Conservation (phyloP, 768 basidiomycete genomes). For the Pleurotus tuber-regium region DNA sequence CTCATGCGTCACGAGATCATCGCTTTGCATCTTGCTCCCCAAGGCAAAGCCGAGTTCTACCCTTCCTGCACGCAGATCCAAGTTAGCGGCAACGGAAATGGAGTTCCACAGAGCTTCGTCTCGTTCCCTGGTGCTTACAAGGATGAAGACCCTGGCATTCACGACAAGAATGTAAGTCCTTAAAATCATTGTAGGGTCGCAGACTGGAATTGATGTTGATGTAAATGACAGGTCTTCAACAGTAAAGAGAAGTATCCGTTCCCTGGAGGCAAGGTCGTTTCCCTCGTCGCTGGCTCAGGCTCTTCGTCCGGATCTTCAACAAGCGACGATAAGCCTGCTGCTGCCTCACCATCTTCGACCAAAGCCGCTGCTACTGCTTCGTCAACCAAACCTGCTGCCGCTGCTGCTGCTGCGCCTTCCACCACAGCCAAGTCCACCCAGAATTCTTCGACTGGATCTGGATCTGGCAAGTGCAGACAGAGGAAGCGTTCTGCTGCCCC, state of each 20-base stretch:
- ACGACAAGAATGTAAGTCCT: constrained; percentile 36
- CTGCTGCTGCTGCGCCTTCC: not conserved
- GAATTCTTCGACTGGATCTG: not conserved
- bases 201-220: not conserved
- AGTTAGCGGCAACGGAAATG: constrained; percentile 37
- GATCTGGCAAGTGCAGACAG: not conserved
- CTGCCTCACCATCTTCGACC: not conserved
- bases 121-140: constrained; percentile 53
- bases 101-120: constrained; percentile 34
- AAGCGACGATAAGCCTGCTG: not conserved
- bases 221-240: constrained; percentile 30
- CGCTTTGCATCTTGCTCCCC: constrained; percentile 45
- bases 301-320: too few species aligned
- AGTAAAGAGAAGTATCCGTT: constrained; percentile 33
- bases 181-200: not conserved
- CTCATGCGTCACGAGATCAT: constrained; percentile 59
- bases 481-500: constrained; percentile 3
- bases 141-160: constrained; percentile 52
- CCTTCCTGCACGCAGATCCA: constrained; percentile 47
- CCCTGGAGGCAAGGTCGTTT: constrained; percentile 51
- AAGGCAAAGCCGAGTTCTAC: constrained; percentile 61
- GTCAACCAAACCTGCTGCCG: too few species aligned
- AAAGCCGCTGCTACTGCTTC: not conserved
- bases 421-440: not conserved
- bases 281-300: constrained; percentile 28